A percentile compares a stretch with the other conserved stretches of the same genome.
phyloP scores from a whole-genome alignment of 805 yeast genomes.

The Kazachstania viticola region DNA sequence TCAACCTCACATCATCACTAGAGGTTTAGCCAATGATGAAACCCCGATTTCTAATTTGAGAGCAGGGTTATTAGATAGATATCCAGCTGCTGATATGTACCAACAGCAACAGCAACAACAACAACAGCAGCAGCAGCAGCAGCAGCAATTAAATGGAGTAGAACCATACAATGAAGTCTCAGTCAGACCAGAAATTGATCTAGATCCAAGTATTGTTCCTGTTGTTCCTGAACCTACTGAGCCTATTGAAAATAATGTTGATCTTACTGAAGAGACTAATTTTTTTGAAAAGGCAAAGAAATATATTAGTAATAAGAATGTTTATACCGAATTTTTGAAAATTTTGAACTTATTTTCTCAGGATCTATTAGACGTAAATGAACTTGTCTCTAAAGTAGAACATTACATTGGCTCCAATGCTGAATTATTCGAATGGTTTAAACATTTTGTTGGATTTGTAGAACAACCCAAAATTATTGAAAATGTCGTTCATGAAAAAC shows the following conservation, averaged over 20 bases:
- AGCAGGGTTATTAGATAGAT: slow-evolving; percentile 3
- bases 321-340: slow-evolving; percentile 87
- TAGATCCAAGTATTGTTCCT: slow-evolving; percentile 64
- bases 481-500: slow-evolving; percentile 77
- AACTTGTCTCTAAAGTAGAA: slow-evolving; percentile 74
- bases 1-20: slow-evolving; percentile 5
- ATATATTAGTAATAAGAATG: slow-evolving; percentile 75
- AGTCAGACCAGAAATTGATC: slow-evolving; percentile 32
- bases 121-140: slow-evolving; percentile 21
- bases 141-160: slow-evolving; percentile 10
- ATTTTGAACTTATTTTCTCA: slow-evolving; percentile 79
- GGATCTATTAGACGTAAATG: slow-evolving; percentile 73
- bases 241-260: slow-evolving; percentile 43
- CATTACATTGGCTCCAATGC: slow-evolving; percentile 72
- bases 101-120: slow-evolving; percentile 12
- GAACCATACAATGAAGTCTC: slow-evolving; percentile 12
- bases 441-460: slow-evolving; percentile 78
- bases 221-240: slow-evolving; percentile 76
- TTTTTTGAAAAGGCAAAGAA: slow-evolving; percentile 90
- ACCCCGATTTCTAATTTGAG: slow-evolving; percentile 29
- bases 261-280: slow-evolving; percentile 70
- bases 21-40: slow-evolving; percentile 18
- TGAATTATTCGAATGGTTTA: slow-evolving; percentile 85
- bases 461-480: slow-evolving; percentile 81
- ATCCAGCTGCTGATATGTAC: neutral